These are phyloP conservation scores for Penicillium cinerascens DNA, from an alignment of 495 filamentous ascomycete species.

Conservation along the genomic window DNA sequence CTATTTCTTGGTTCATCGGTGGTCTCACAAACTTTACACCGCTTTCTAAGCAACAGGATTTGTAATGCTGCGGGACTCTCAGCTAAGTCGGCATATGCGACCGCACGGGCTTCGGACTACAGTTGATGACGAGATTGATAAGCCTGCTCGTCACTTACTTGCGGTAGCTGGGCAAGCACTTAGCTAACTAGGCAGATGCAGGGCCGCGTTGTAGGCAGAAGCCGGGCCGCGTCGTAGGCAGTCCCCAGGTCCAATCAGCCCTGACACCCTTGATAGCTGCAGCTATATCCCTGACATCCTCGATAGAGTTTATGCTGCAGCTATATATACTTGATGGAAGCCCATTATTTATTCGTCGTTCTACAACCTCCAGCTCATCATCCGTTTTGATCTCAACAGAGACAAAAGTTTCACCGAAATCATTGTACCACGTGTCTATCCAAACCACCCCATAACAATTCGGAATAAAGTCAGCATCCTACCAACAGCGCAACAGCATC, in stretches of 20 bases:
- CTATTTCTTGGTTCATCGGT: too few relatives aligned
- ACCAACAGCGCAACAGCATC: constrained; percentile 3
- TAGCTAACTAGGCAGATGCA: neutral
- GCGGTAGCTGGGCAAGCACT: neutral
- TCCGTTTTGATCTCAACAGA: constrained; percentile 1
- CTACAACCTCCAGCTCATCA: neutral
- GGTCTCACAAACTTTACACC: neutral
- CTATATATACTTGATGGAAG: constrained; percentile 1
- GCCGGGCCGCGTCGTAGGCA: neutral
- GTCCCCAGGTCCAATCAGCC: neutral
- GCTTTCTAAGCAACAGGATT: neutral
- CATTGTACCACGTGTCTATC: neutral
- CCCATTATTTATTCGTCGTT: neutral
- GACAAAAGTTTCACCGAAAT: neutral
- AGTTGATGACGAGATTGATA: neutral
- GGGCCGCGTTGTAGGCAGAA: too few relatives aligned
- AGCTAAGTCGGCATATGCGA: neutral
- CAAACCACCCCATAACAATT: neutral
- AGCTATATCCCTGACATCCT: too few relatives aligned
- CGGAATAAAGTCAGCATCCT: constrained; percentile 1
- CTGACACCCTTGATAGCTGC: too few relatives aligned
- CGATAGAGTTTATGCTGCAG: neutral
- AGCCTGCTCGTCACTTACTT: neutral
- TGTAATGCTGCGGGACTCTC: neutral
- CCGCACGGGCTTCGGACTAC: neutral